A percentile compares a stretch with the other conserved stretches of the same genome.
phyloP scores from a whole-genome alignment of 1,139 yeast species.

The Debaryomycetaceae sp. region DNA sequence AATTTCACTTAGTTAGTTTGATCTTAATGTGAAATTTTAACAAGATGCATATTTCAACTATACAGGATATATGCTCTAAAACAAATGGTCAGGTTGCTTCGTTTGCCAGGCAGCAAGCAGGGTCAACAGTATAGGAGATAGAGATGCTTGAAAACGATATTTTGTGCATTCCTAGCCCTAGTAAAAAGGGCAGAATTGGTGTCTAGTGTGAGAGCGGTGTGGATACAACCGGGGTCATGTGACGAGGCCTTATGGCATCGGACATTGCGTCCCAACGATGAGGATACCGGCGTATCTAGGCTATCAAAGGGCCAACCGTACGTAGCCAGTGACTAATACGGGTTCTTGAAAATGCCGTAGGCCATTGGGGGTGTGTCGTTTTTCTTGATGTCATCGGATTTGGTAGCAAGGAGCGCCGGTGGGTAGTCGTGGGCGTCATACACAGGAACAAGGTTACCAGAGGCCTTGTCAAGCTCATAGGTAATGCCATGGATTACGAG shows the following conservation, averaged over 20 bases:
- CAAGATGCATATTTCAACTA: not conserved
- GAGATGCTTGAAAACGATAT: no score
- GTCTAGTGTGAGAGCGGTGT: not conserved
- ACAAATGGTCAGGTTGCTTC: no score
- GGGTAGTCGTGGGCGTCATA: constrained; percentile 32
- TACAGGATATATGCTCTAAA: no score
- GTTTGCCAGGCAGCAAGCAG: no score
- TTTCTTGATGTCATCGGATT: constrained; percentile 7
- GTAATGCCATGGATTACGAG: constrained; percentile 39
- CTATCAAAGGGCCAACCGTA: no score
- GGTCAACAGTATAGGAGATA: no score
- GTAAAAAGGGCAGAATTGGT: not conserved
- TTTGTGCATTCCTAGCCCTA: not conserved
- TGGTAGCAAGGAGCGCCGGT: constrained; percentile 10
- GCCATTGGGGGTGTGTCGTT: constrained; percentile 12
- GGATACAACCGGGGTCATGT: not conserved
- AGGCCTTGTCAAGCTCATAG: constrained; percentile 17
- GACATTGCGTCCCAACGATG: no score
- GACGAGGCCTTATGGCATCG: not conserved
- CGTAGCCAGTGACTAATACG: not conserved
- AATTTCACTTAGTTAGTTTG: not conserved
- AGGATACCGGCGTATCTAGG: no score
- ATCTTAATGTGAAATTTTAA: not conserved
- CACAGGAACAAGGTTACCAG: constrained; percentile 19
- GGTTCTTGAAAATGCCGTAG: constrained; percentile 19